Conservation (phyloP, 2,329 filamentous ascomycete species). For the Xylaria sp. region DNA sequence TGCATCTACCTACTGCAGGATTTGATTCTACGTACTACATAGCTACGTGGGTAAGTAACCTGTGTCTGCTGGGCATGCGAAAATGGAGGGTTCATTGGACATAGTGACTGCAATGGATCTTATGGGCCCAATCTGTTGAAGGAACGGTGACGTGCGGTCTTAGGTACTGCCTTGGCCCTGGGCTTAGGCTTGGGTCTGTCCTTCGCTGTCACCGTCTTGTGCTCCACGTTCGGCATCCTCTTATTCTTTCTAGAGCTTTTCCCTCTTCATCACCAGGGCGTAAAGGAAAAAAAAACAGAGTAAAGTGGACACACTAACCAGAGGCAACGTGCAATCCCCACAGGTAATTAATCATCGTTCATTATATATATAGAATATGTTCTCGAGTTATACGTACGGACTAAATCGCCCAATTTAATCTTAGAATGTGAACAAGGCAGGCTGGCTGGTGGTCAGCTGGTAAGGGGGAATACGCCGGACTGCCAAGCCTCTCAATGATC, state of each 20-base stretch:
- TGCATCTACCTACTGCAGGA: no score
- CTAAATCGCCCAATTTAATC: background rate
- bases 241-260: background rate
- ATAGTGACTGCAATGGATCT: background rate
- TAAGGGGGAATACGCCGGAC: background rate
- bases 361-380: background rate
- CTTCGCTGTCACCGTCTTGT: background rate
- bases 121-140: constrained; percentile 5
- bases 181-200: background rate
- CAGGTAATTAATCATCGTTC: background rate
- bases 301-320: background rate
- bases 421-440: background rate
- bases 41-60: no score
- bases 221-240: background rate
- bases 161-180: background rate
- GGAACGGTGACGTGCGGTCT: background rate
- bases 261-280: background rate
- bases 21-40: no score
- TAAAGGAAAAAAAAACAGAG: background rate
- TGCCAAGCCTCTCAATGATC: no score
- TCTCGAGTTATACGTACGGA: background rate
- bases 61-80: no score
- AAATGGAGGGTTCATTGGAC: background rate
- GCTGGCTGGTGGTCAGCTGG: background rate
- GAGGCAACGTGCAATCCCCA: background rate